Base-by-base conservation (phyloP, 129 eudicot species). In the Ambrosia artemisiifolia region DNA sequence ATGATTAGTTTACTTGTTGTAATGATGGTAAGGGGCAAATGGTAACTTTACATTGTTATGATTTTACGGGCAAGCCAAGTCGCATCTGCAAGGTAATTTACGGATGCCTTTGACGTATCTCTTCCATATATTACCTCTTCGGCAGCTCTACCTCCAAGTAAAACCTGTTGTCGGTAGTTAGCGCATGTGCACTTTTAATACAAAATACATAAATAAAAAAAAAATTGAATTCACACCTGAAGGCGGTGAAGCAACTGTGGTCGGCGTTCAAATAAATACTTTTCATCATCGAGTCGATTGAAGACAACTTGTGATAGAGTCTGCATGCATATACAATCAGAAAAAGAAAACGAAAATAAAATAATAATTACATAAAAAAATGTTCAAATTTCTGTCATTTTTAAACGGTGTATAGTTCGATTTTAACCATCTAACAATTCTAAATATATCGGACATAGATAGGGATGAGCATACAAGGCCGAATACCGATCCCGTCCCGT, bases 61-160 rank as follows among this genome's bases (percentile, higher is more conserved):
- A 93, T 93, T 85, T 93, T 93, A 36, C 98, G 96, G 72, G 98
- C 98, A 72, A 93, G 96, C 98, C 98, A 93, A 16, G 95, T 85
- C 67, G 98, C 98, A 85, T 89, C 95, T 6, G 95, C 95, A 68
- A 93, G 98, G 80, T 93, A 93, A 73, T 71, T 78, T 28, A 87
- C 86, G 5, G 98, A 93, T 63, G 95, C 98, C 75, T 56, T 81
- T 33, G 98, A 89, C 40, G 95, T 93, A 82, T 93, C 96, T 78
- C 88, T 80, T 43, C 98, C 98, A 72, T 57, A 93, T 17, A 93
- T 85, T 12, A 93, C 87, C 74, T 89, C 95, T 83, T 93, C 98
- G 30, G 98, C 98, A 66, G 98, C 98, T 78, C 98, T 85, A 38
- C 95, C 98, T 49, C 96, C 98, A 63, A 93, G 88, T 7, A 93